Evolutionary conservation across 208 protist genomes (phyloP), one percentile per base, ranked within the genome.

Genomic region (Crithidia mellificae): DNA sequence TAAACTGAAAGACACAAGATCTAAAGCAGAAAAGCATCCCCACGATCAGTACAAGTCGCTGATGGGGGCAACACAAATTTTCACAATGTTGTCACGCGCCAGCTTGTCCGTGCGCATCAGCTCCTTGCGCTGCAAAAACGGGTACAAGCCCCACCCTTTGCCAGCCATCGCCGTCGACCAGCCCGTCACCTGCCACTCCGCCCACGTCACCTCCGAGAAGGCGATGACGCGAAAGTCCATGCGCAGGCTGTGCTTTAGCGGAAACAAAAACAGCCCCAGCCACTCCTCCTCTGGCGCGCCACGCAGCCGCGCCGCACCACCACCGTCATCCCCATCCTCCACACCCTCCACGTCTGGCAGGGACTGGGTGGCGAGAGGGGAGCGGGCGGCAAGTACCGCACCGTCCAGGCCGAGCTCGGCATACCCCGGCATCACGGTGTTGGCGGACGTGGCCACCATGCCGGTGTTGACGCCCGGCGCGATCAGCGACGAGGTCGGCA

Each of bases 131-230:
- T 74, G 75, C 36, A 90, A 56, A 55, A 90, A 82, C 2, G 84
- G 82, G 72, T 84, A 86, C 11, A 93, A 41, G 6, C 87, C 87
- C 85, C 87, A 93, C 4, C 84, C 84, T 36, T 80, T 86, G n/a
- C 87, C 84, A 0, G 66, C 67, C 73, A 80, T 91, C 27, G 54
- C 54, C 25, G 53, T n/a, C 34, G 54, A 49, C 85, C 87, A 93
- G 11, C 78, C 87, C 30, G 62, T 68, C 62, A 89, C 83, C 61
- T 75, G 58, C 84, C 87, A 91, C 75, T 88, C 87, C 61, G 63
- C 67, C 85, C 87, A 93, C 36, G 68, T 66, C 59, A 85, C 69
- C 39, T 87, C 82, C 1, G 84, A 90, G 36, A 93, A 93, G 63
- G 78, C 77, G 12, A 84, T 84, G 24, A 91, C 74, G 51, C 87